These are phyloP conservation scores for Leccinum subrobustum DNA, from an alignment of 1,284 basidiomycete genomes.

Conservation along the genomic window DNA sequence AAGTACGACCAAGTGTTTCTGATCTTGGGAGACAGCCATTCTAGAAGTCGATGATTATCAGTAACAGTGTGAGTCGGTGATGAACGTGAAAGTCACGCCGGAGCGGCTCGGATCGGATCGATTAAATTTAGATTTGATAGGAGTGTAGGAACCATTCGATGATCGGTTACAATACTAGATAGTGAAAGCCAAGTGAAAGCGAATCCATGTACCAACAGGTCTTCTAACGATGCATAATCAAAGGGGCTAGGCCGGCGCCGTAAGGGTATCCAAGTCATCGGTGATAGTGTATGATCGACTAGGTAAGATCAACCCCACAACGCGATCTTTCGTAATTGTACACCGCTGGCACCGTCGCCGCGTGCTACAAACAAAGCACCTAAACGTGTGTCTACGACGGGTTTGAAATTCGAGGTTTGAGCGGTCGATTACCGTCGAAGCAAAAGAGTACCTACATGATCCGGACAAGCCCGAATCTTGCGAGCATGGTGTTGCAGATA, in stretches of 20 bases:
- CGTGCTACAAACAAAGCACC: slow-evolving; percentile 47
- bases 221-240: neutral
- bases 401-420: neutral
- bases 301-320: slow-evolving; percentile 41
- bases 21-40: slow-evolving; percentile 16
- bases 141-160: neutral
- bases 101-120: neutral
- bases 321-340: slow-evolving; percentile 46
- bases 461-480: slow-evolving; percentile 35
- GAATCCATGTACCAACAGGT: neutral
- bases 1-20: slow-evolving; percentile 41
- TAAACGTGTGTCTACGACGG: slow-evolving; percentile 39
- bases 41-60: neutral
- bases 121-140: slow-evolving; percentile 7
- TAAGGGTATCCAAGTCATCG: neutral
- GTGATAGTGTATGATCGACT: neutral
- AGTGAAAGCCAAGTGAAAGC: neutral
- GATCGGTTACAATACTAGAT: neutral
- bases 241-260: too few species aligned
- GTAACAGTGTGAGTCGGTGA: neutral
- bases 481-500: slow-evolving; percentile 40
- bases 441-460: slow-evolving; percentile 31
- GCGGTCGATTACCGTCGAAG: neutral
- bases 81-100: neutral
- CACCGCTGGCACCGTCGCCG: slow-evolving; percentile 28